Evolutionary conservation across 495 filamentous ascomycete species (phyloP).

Genomic region (Podospora didyma): DNA sequence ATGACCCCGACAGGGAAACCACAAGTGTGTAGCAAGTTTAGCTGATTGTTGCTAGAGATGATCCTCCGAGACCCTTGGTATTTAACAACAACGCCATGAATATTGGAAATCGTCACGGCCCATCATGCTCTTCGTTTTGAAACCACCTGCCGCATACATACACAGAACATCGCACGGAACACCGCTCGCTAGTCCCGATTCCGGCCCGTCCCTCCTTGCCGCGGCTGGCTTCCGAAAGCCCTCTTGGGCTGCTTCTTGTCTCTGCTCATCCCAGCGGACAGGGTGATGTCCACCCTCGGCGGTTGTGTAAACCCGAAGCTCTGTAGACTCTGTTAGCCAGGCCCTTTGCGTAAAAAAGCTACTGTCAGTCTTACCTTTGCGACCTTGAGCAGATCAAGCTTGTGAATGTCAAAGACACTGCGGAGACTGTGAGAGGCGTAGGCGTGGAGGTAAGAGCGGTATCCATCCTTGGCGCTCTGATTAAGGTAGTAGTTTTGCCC

Average conservation of each 20-base stretch:
- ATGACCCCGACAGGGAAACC: too few relatives aligned
- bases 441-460: conserved; percentile 83
- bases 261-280: conserved; percentile 81
- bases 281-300: conserved; percentile 83
- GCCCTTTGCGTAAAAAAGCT: background rate
- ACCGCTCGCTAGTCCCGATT: background rate
- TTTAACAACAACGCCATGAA: too few relatives aligned
- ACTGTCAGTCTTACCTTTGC: conserved; percentile 54
- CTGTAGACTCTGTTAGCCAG: conserved; percentile 21
- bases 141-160: too few relatives aligned
- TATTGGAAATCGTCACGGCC: too few relatives aligned
- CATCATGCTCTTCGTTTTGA: too few relatives aligned
- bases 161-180: too few relatives aligned
- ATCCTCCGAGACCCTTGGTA: too few relatives aligned
- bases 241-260: conserved; percentile 84
- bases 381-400: conserved; percentile 88
- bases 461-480: conserved; percentile 68
- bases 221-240: conserved; percentile 68
- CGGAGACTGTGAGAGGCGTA: conserved; percentile 89
- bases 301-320: conserved; percentile 85
- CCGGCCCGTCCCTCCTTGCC: conserved; percentile 18
- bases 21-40: too few relatives aligned
- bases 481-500: conserved; percentile 94
- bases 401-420: conserved; percentile 88
- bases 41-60: too few relatives aligned